phyloP scores from a whole-genome alignment of 148 eudicot genomes.

The Suaeda aralocaspica region DNA sequence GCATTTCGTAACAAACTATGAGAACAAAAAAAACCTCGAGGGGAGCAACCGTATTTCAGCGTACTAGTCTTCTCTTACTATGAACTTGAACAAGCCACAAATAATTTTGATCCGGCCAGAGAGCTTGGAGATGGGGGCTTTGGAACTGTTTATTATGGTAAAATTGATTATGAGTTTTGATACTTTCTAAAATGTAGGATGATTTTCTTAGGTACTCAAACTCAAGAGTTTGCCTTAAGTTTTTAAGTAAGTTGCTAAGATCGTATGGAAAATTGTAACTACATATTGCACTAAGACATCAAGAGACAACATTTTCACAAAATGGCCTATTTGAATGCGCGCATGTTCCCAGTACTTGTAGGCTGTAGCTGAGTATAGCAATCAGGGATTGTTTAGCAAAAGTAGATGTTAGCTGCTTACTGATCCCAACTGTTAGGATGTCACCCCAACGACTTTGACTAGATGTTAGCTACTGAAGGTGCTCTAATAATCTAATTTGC shows the following conservation, averaged over 20 bases:
- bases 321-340: too few species aligned
- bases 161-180: background rate
- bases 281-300: too few species aligned
- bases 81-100: slow-evolving; percentile 49
- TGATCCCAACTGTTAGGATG: too few species aligned
- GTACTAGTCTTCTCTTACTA: slow-evolving; percentile 38
- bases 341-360: too few species aligned
- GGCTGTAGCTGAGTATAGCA: too few species aligned
- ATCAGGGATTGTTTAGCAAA: too few species aligned
- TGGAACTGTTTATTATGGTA: slow-evolving; percentile 66
- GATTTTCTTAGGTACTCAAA: background rate
- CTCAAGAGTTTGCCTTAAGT: background rate
- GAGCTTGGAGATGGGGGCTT: slow-evolving; percentile 75
- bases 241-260: background rate
- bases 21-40: slow-evolving; percentile 23
- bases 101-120: slow-evolving; percentile 39
- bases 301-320: too few species aligned
- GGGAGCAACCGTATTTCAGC: slow-evolving; percentile 32
- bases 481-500: too few species aligned
- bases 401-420: too few species aligned
- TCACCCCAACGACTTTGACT: too few species aligned
- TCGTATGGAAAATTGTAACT: too few species aligned
- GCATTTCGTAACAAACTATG: slow-evolving; percentile 3
- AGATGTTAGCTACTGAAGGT: too few species aligned
- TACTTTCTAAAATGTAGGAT: background rate